phyloP scores from a whole-genome alignment of 1,284 basidiomycete species.

The Tilletia walkeri region DNA sequence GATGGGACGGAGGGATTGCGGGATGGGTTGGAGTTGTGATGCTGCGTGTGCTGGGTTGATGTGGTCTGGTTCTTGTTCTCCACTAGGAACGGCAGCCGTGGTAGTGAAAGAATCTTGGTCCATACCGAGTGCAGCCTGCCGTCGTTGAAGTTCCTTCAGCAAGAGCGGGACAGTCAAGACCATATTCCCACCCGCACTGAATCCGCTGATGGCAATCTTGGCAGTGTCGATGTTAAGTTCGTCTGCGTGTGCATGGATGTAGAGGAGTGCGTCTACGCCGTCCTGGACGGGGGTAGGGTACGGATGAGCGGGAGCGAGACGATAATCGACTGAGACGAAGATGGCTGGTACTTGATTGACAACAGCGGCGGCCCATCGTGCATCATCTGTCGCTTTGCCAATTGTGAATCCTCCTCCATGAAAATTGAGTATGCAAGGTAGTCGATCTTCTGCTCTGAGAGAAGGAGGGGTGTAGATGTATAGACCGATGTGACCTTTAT shows the following conservation, averaged over 20 bases:
- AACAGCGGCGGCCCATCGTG: conserved; percentile 29
- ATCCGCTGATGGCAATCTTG: conserved; percentile 36
- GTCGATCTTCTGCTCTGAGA: conserved; percentile 19
- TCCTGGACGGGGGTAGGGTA: conserved; percentile 23
- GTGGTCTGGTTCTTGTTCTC: background rate
- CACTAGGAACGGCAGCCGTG: background rate
- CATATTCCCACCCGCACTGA: conserved; percentile 44
- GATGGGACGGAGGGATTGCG: background rate
- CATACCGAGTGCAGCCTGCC: background rate
- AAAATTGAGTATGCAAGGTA: conserved; percentile 39
- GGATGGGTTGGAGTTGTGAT: background rate
- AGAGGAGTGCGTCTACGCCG: conserved; percentile 22
- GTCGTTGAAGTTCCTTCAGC: conserved; percentile 18
- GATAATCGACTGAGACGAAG: conserved; percentile 42
- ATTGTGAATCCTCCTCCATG: conserved; percentile 47
- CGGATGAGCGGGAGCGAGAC: conserved; percentile 20
- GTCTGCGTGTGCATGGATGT: conserved; percentile 21
- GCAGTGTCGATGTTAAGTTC: conserved; percentile 32
- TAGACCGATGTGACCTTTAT: conserved; percentile 26
- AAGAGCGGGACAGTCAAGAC: conserved; percentile 30
- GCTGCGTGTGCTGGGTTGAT: background rate
- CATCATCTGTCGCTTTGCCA: conserved; percentile 39
- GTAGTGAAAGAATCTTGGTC: background rate
- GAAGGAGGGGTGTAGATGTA: conserved; percentile 35
- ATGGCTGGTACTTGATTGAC: conserved; percentile 29